phyloP scores from a whole-genome alignment of 208 protist species.

The Leishmania turanica region DNA sequence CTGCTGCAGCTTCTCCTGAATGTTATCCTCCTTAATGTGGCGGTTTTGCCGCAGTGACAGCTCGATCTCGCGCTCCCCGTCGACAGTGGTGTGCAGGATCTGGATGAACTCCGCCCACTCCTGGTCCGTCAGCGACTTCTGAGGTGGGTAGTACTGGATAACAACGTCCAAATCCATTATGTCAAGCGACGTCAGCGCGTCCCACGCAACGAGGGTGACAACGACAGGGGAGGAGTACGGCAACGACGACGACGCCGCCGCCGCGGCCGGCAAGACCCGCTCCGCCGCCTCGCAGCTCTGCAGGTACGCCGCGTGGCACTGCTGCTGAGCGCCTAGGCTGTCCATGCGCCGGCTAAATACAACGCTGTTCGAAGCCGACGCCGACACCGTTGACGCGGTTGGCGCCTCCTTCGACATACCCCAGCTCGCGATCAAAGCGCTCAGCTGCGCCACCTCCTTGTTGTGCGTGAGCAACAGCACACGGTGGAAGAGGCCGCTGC shows the following conservation, averaged over 20 bases:
- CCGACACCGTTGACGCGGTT: background rate
- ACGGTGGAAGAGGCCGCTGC: slow-evolving; percentile 42
- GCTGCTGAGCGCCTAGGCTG: slow-evolving; percentile 31
- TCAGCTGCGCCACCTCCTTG: slow-evolving; percentile 70
- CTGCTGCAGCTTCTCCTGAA: slow-evolving; percentile 38
- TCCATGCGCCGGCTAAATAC: slow-evolving; percentile 55
- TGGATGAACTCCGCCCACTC: slow-evolving; percentile 78
- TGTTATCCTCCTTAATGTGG: slow-evolving; percentile 50
- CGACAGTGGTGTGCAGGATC: slow-evolving; percentile 72
- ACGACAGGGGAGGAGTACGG: slow-evolving; percentile 14
- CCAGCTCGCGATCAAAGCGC: slow-evolving; percentile 50
- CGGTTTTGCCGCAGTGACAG: slow-evolving; percentile 44
- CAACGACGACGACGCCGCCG: background rate
- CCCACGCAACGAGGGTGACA: slow-evolving; percentile 56
- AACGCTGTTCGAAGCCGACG: slow-evolving; percentile 20
- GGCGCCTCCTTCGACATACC: slow-evolving; percentile 31
- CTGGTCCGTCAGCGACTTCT: slow-evolving; percentile 69
- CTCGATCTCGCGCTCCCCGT: slow-evolving; percentile 58
- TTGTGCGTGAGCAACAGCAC: slow-evolving; percentile 74
- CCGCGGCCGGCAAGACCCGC: background rate
- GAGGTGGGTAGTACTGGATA: slow-evolving; percentile 78
- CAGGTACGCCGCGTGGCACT: slow-evolving; percentile 24
- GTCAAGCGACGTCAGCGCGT: slow-evolving; percentile 68
- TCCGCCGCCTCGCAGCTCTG: slow-evolving; percentile 23
- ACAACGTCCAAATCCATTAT: slow-evolving; percentile 84